Evolutionary conservation across 306 rosid species (phyloP), one percentile per base, ranked within the genome.

Genomic region (Dryas octopetala): DNA sequence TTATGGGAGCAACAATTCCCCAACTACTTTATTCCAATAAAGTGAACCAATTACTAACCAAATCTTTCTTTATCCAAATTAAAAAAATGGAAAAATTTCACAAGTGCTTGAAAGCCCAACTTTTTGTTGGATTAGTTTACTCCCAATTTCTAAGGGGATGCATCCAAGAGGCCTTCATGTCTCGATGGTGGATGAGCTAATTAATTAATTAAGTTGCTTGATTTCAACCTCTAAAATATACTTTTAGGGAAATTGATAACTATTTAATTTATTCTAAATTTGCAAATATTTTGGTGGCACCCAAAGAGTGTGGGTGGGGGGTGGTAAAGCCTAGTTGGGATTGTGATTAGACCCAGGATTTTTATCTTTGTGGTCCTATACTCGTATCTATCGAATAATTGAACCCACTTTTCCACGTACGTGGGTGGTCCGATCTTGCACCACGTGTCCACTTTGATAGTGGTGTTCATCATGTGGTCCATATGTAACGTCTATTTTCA

Each of bases 361-460:
- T 78, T 54, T 49, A 51, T 58, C 58, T 48, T 32, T 47, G 84
- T 74, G 76, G 88, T 78, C 85, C 87, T 60, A 19, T 51, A 16
- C 69, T 61, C 72, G 76, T 61, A 55, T 47, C 43, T 11, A 78
- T 78, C 82, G 63, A 78, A 77, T 88, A 83, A 83, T 88, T 83
- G 79, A 83, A 74, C 23, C 73, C 49, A 60, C 76, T 85, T 84
- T 28, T 80, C 86, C 91, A 88, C 79, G 78, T 80, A 88, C 78
- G 78, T 80, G 77, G 83, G 86, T 61, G 78, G 78, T 59, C 66
- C 78, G 74, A 1, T 26, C 43, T 43, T 1, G 38, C 54, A 74
- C 76, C 90, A 77, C 75, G 87, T 89, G 82, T 83, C 38, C 66
- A 44, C 55, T 66, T 38, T 48, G 62, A 59, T 68, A 3, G 74